Evolutionary conservation across 2,329 filamentous ascomycete species (phyloP).

Genomic region (Delphinella strobiligena): DNA sequence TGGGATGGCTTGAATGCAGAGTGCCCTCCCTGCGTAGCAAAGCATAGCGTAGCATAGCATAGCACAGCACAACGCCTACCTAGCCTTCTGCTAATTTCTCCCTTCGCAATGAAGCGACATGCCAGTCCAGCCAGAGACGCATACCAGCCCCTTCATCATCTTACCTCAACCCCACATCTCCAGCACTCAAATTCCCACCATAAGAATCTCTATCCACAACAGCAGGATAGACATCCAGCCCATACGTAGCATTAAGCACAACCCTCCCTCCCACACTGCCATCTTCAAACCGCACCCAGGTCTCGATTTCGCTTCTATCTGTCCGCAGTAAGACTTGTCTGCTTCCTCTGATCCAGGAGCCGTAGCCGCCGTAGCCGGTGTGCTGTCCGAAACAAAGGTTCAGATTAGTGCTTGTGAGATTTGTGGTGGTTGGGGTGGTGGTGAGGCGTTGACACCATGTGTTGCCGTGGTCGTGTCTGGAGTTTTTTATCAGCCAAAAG

Average conservation of each 20-base stretch:
- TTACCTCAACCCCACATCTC: too few species aligned
- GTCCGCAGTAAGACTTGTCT: conserved; percentile 16
- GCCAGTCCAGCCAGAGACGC: neutral
- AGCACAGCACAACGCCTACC: too few species aligned
- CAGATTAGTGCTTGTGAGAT: conserved; percentile 17
- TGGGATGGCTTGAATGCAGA: too few species aligned
- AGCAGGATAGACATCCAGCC: conserved; percentile 17
- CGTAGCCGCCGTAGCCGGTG: conserved; percentile 17
- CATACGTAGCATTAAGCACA: conserved; percentile 19
- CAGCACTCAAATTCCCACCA: neutral
- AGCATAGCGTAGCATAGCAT: too few species aligned
- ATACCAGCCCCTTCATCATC: neutral
- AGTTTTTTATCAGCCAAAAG: too few species aligned
- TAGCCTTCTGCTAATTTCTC: too few species aligned
- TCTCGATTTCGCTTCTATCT: conserved; percentile 13
- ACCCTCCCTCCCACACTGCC: conserved; percentile 18
- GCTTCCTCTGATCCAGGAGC: conserved; percentile 19
- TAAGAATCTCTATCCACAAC: neutral
- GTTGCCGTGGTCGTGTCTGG: neutral
- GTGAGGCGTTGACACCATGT: neutral
- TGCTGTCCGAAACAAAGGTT: conserved; percentile 21
- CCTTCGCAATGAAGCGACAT: too few species aligned
- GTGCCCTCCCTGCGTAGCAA: too few species aligned
- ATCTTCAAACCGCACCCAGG: conserved; percentile 22
- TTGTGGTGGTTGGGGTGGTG: neutral